These are phyloP conservation scores for Agastache rugosa DNA, from an alignment of 257 asterid genomes.

Conservation along the genomic window DNA sequence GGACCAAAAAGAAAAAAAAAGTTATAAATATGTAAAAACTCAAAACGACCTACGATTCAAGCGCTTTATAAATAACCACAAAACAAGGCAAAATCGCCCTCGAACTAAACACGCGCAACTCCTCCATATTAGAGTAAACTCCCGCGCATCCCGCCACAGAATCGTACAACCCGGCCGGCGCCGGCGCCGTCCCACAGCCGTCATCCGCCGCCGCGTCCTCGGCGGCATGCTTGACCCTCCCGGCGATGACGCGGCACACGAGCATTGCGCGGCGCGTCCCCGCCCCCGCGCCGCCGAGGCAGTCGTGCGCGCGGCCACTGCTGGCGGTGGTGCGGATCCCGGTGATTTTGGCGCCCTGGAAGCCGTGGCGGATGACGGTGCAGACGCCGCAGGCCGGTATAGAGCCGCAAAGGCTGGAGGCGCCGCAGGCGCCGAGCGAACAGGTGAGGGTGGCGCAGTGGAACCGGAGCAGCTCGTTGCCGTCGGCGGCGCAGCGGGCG, in stretches of 20 bases:
- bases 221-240: constrained; percentile 61
- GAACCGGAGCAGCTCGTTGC: constrained; percentile 94
- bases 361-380: constrained; percentile 80
- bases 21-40: not conserved
- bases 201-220: constrained; percentile 44
- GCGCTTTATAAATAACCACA: constrained; percentile 62
- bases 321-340: constrained; percentile 87
- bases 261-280: constrained; percentile 73
- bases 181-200: constrained; percentile 36
- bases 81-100: constrained; percentile 68
- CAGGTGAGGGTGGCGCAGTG: constrained; percentile 79
- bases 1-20: not conserved
- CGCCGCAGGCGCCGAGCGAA: constrained; percentile 78
- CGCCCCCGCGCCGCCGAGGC: constrained; percentile 27
- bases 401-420: constrained; percentile 77
- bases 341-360: constrained; percentile 51
- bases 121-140: constrained; percentile 57
- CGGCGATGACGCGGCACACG: constrained; percentile 93
- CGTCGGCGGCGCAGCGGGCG: constrained; percentile 97
- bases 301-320: constrained; percentile 91
- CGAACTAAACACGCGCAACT: constrained; percentile 50
- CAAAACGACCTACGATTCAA: constrained; percentile 38
- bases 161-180: constrained; percentile 39
- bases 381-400: constrained; percentile 84
- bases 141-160: constrained; percentile 50